phyloP scores from a whole-genome alignment of 306 rosid species.

The Acacia melanoxylon region DNA sequence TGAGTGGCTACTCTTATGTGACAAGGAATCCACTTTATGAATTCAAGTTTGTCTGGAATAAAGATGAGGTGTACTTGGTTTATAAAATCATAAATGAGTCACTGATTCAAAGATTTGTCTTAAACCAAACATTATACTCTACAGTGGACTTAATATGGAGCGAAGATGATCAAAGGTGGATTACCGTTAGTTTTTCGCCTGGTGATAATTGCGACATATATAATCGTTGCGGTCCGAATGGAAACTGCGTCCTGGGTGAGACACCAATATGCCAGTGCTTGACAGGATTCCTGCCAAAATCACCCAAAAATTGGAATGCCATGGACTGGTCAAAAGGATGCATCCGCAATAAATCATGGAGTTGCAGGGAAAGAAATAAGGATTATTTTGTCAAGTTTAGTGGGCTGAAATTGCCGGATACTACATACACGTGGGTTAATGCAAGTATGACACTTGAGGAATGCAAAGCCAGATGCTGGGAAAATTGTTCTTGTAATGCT shows the following conservation, averaged over 20 bases:
- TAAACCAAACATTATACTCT: neutral
- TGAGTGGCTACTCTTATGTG: neutral
- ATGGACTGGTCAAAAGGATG: neutral
- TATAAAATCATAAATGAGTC: neutral
- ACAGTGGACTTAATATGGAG: neutral
- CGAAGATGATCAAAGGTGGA: neutral
- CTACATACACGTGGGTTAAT: conserved; percentile 14
- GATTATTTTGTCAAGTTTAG: neutral
- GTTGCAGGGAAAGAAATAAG: neutral
- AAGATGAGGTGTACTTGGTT: neutral
- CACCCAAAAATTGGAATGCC: neutral
- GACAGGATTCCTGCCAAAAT: neutral
- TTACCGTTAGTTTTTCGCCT: neutral
- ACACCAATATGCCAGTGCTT: neutral
- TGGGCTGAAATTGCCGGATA: conserved; percentile 27
- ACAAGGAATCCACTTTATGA: neutral
- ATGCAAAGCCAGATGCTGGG: conserved; percentile 22
- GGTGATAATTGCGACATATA: neutral
- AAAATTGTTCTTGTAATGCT: conserved; percentile 31
- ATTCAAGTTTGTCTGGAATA: neutral
- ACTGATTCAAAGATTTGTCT: neutral
- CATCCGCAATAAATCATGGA: neutral
- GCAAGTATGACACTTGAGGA: neutral
- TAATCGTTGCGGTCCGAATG: neutral
- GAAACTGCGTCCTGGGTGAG: neutral